Base-by-base conservation (phyloP, 805 yeast genomes). In the Pichia californica region DNA sequence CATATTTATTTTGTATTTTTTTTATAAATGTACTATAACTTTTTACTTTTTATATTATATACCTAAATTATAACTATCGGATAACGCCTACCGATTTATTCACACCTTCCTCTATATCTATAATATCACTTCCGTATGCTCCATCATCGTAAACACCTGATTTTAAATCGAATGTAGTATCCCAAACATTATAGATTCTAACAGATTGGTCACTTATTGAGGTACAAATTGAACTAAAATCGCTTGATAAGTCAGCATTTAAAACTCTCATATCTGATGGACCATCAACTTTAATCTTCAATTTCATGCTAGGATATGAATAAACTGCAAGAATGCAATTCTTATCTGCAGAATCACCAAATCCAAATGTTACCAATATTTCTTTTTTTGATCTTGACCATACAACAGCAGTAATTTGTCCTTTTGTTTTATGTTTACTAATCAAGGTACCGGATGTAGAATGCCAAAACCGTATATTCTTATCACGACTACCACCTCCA, bases 401-500 rank as follows among this genome's bases (percentile, higher is more conserved):
- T 18, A 76, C 67, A 31, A 88, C 60, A 0, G 94, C 76, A 0
- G 96, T 88, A 4, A 88, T 73, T 57, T 89, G 97, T 1, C 85
- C 82, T 20, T 70, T 69, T 1, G 93, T 81, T 35, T 71, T 65
- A 33, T 70, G 58, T 20, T 79, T 68, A 8, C 71, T 67, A 26
- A 88, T 63, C 26, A 86, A 59, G 0, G 94, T 82, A 0, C 96
- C 96, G 0, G 91, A 70, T 3, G 67, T 66, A 0, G 93, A 74
- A 59, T 89, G 95, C 96, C 96, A 88, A 58, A 88, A 87, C 45
- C 89, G 59, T 8, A 88, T 75, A n/a, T 73, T 73, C 40, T 89
- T 67, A 58, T 89, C 97, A 52, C 78, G 80, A 18, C 82, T 76
- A 0, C 97, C 97, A 3, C 93, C 96, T 0, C 97, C 97, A 0